A percentile compares a stretch with the other conserved stretches of the same genome.
Evolutionary conservation across 2,329 filamentous ascomycete species (phyloP).

Genomic region (Aureobasidium sp.): DNA sequence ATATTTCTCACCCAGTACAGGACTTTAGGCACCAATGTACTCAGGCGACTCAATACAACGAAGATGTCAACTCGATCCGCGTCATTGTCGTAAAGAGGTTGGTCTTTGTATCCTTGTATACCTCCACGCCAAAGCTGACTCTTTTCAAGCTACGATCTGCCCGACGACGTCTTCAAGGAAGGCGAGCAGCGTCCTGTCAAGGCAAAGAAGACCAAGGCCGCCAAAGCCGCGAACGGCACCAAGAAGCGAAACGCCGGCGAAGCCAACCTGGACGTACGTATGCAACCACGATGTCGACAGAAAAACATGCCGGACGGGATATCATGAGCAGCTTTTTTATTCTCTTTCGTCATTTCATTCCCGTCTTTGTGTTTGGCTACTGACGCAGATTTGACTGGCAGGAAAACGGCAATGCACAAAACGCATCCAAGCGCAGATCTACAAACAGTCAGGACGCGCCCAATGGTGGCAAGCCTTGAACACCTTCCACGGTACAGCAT

Average conservation of each 20-base stretch:
- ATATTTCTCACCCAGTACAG: conserved; percentile 73
- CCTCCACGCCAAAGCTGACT: conserved; percentile 20
- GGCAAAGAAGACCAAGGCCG: conserved; percentile 33
- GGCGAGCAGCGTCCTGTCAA: conserved; percentile 55
- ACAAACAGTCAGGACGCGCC: conserved; percentile 4
- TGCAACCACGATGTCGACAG: conserved; percentile 6
- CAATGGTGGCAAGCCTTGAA: conserved; percentile 11
- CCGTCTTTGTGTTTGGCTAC: conserved; percentile 2
- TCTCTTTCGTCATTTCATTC: background rate
- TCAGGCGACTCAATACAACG: conserved; percentile 67
- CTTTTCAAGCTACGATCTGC: conserved; percentile 67
- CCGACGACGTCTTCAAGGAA: conserved; percentile 78
- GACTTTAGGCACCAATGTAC: conserved; percentile 81
- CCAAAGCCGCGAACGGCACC: conserved; percentile 19
- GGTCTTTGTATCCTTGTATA: conserved; percentile 30
- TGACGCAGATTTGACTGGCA: background rate
- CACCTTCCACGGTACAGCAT: background rate
- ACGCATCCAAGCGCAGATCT: conserved; percentile 15
- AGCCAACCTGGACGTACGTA: conserved; percentile 42
- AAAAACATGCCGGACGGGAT: background rate
- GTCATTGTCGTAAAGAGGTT: conserved; percentile 84
- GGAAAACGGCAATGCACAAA: conserved; percentile 4
- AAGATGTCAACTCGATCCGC: conserved; percentile 68
- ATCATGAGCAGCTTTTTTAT: background rate
- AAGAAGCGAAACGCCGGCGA: conserved; percentile 40